A percentile compares a stretch with the other conserved stretches of the same genome.
Evolutionary conservation across 2,329 filamentous ascomycete species (phyloP).

Genomic region (Colletotrichum spinosum): DNA sequence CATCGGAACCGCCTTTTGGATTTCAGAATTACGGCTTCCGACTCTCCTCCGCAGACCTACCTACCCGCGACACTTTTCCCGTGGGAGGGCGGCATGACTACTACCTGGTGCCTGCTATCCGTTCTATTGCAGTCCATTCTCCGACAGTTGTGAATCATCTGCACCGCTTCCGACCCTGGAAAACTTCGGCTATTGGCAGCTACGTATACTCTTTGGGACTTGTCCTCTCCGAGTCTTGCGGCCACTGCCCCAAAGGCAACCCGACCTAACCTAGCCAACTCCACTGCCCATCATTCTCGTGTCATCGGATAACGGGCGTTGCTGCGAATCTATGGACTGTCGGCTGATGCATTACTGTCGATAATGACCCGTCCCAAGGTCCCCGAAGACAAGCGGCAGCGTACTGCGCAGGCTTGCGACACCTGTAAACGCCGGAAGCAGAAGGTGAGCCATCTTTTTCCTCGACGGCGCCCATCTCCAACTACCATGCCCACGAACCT

Average conservation of each 20-base stretch:
- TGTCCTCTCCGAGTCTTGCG: background rate
- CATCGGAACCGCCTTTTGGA: slow-evolving; percentile 14
- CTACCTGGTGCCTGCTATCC: slow-evolving; percentile 28
- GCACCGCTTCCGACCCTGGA: slow-evolving; percentile 25
- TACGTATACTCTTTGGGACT: background rate
- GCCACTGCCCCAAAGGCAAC: background rate
- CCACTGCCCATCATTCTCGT: slow-evolving; percentile 19
- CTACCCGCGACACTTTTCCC: slow-evolving; percentile 12
- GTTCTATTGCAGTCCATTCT: slow-evolving; percentile 22
- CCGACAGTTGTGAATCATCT: slow-evolving; percentile 26
- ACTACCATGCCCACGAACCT: slow-evolving; percentile 3
- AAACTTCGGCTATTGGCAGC: slow-evolving; percentile 12
- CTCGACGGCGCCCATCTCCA: background rate
- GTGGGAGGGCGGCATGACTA: slow-evolving; percentile 28
- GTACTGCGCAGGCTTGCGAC: slow-evolving; percentile 73
- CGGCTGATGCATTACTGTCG: slow-evolving; percentile 39
- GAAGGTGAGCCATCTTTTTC: slow-evolving; percentile 63
- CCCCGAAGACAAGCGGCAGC: slow-evolving; percentile 69
- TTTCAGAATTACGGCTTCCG: slow-evolving; percentile 14
- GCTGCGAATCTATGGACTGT: slow-evolving; percentile 26
- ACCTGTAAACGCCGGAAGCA: slow-evolving; percentile 75
- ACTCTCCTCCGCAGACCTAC: slow-evolving; percentile 2
- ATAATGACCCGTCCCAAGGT: slow-evolving; percentile 66
- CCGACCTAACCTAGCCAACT: slow-evolving; percentile 12
- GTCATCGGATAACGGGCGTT: slow-evolving; percentile 38